Evolutionary conservation across 2,329 filamentous ascomycete species (phyloP), one percentile per base, ranked within the genome.

Genomic region (Sporothrix euskadiensis): DNA sequence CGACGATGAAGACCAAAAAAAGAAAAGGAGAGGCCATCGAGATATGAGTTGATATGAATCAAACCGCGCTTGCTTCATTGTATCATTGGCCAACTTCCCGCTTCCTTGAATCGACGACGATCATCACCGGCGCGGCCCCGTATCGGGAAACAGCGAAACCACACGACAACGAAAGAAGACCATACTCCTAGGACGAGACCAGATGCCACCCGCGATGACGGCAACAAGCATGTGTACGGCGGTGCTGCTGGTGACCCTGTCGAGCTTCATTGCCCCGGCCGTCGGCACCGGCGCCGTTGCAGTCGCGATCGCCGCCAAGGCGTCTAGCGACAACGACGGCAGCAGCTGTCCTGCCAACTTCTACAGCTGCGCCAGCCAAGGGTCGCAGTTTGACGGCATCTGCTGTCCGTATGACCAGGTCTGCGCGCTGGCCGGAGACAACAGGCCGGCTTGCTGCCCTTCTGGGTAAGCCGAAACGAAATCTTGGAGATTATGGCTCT

Each of bases 371-470:
- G 83, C 85, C 26, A 78, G 83, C 75, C 80, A 84, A 69, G 86
- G 86, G 9, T 75, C 81, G 30, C 81, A 78, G 57, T 88, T 88
- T 77, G 80, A 77, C 57, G 83, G 83, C 73, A 80, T 87, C 32
- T 89, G 87, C 78, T 89, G 87, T 78, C 80, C 84, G 65, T 83
- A 81, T 74, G 85, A 85, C 41, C 86, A 88, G 75, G 78, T 80
- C 26, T 89, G 87, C 78, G 81, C 83, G 3, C 79, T 88, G 4
- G 87, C 88, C 76, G 81, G 80, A 22, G 82, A 82, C 63, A 83
- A 83, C 74, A 80, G 82, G 69, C 85, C 87, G 8, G 87, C 87
- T 2, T 89, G 87, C 78, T 89, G 87, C 78, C 87, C 86, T 10
- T 80, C 81, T 22, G 83, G 83, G 86, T 88, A 78, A 81, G 83